These are phyloP conservation scores for Fusarium gaditjirri DNA, from an alignment of 2,329 filamentous ascomycete genomes.

Conservation along the genomic window DNA sequence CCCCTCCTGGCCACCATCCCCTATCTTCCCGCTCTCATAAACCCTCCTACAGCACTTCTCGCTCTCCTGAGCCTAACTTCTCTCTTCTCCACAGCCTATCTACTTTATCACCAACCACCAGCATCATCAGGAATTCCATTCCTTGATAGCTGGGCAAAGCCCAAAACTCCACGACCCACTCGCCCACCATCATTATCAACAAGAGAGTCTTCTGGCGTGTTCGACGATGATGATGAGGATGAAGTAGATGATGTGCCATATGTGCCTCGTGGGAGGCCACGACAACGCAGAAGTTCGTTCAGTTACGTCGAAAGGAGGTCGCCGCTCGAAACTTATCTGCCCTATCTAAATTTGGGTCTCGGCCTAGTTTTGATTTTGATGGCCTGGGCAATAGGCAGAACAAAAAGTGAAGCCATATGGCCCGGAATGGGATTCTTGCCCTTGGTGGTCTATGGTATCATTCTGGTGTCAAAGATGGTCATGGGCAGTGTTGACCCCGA, in stretches of 20 bases:
- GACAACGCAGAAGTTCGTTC: conserved; percentile 37
- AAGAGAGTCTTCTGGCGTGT: conserved; percentile 19
- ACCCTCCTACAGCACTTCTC: conserved; percentile 53
- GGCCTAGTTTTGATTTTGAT: conserved; percentile 61
- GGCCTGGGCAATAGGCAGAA: conserved; percentile 53
- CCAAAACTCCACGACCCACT: conserved; percentile 41
- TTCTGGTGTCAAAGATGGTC: conserved; percentile 70
- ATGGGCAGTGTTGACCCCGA: conserved; percentile 77
- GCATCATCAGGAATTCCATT: conserved; percentile 62
- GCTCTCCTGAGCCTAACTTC: conserved; percentile 70
- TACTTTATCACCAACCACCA: conserved; percentile 66
- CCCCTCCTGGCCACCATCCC: conserved; percentile 66
- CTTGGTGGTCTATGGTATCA: conserved; percentile 67
- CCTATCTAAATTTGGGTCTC: conserved; percentile 69
- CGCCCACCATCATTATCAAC: conserved; percentile 38
- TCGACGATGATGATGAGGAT: conserved; percentile 34
- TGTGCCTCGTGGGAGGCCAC: conserved; percentile 22
- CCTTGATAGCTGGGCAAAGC: conserved; percentile 59
- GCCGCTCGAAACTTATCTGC: conserved; percentile 68
- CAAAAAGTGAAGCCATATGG: conserved; percentile 49
- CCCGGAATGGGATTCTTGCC: conserved; percentile 63
- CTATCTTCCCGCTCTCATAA: conserved; percentile 57
- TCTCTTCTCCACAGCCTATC: conserved; percentile 70
- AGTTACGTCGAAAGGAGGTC: conserved; percentile 41
- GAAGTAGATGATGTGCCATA: conserved; percentile 27